Base-by-base conservation (phyloP, 345 rosid genomes). In the Aegle marmelos region DNA sequence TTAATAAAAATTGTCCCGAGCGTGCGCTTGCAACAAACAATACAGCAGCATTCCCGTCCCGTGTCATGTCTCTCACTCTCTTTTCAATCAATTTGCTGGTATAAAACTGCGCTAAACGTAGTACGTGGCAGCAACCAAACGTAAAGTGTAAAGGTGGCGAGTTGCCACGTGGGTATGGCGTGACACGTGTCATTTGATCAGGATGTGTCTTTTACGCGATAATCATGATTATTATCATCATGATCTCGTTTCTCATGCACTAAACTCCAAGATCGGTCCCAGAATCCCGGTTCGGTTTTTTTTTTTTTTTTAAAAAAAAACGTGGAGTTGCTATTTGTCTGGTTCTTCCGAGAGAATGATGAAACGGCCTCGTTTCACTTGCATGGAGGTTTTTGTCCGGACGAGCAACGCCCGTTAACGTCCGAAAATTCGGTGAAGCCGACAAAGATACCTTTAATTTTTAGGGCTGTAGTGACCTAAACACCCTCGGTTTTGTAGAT, bases 371-470 rank as follows among this genome's bases (percentile, higher is more conserved):
- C 85, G 81, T 77, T 77, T 45, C 22, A 53, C 21, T 53, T 19
- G 6, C 5, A 53, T 5, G 7, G 21, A 17, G 7, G 21, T 0
- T 48, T 25, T 74, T 9, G 56, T 24, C 34, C 33, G 54, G 59
- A 79, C 83, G 65, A 70, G 13, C 50, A 11, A 45, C 5, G 60
- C 61, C 76, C 78, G 76, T 81, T 71, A 57, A 58, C 50, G 36
- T 60, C 86, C 75, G 17, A 62, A 81, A 81, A 77, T 81, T 85
- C 88, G 65, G 36, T 11, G 79, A 31, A 58, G 54, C 75, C 83
- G 80, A 85, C 85, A 85, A 78, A 78, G 34, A 83, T 81, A 60
- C 85, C 79, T 77, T 79, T 50, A 31, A 57, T 58, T 73, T 61
- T 83, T 45, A n/a, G 74, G 78, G 48, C 6, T 19, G 30, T 19